These are phyloP conservation scores for Penicillium canescens DNA, from an alignment of 495 filamentous ascomycete genomes.

Conservation along the genomic window DNA sequence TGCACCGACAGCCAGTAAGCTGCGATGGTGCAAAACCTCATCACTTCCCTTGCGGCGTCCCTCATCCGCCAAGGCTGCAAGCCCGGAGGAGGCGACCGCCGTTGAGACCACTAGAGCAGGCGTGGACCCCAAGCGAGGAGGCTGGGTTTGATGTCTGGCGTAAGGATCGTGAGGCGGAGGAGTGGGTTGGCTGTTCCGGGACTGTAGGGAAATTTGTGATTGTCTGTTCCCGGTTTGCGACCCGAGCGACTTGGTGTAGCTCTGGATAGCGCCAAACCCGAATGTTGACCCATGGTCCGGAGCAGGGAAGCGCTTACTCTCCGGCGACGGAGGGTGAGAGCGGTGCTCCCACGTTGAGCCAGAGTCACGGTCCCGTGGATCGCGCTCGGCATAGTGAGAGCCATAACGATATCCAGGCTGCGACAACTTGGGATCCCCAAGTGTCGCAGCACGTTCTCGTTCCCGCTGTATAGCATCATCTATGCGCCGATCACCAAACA, in stretches of 20 bases:
- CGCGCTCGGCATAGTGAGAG: conserved; percentile 37
- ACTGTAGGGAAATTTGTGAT: conserved; percentile 32
- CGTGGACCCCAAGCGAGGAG: conserved; percentile 27
- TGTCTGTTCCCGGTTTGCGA: conserved; percentile 41
- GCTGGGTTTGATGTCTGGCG: conserved; percentile 31
- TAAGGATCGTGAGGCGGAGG: conserved; percentile 40
- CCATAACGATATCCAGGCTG: conserved; percentile 27
- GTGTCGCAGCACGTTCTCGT: conserved; percentile 31
- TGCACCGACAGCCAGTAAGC: conserved; percentile 43
- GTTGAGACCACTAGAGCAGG: conserved; percentile 18
- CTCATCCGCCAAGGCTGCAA: conserved; percentile 34
- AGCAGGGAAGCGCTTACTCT: conserved; percentile 38
- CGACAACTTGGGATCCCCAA: conserved; percentile 34
- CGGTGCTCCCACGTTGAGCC: conserved; percentile 41
- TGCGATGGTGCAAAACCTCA: conserved; percentile 48
- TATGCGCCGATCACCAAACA: conserved; percentile 45
- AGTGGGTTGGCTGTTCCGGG: conserved; percentile 35
- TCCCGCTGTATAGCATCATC: conserved; percentile 45
- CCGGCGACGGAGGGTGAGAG: conserved; percentile 43
- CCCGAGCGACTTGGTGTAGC: conserved; percentile 48
- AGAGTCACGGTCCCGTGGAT: conserved; percentile 29
- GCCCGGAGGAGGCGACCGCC: conserved; percentile 23
- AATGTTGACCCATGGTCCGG: conserved; percentile 35
- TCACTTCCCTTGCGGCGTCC: conserved; percentile 59
- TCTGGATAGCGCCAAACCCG: conserved; percentile 49